Evolutionary conservation across 2,329 filamentous ascomycete species (phyloP).

Genomic region (Stachybotrys echinatus): DNA sequence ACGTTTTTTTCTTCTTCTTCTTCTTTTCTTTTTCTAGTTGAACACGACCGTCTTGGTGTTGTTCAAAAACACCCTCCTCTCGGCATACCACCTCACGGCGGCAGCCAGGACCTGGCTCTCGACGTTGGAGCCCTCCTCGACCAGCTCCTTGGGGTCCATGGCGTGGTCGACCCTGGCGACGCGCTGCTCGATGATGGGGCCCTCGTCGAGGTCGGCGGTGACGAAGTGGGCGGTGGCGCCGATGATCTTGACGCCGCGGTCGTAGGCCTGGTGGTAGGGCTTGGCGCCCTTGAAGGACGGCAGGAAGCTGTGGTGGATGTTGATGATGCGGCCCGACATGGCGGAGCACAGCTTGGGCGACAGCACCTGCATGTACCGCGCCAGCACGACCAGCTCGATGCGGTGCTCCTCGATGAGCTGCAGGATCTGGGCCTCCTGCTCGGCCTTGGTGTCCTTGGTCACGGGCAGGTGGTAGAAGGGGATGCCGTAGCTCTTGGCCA

Average conservation of each 20-base stretch:
- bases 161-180: constrained; percentile 72
- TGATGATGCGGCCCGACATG: constrained; percentile 86
- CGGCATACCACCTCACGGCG: constrained; percentile 79
- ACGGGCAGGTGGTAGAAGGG: constrained; percentile 79
- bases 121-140: constrained; percentile 76
- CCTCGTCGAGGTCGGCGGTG: constrained; percentile 79
- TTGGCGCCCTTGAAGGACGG: constrained; percentile 84
- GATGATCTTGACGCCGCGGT: constrained; percentile 83
- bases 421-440: constrained; percentile 68
- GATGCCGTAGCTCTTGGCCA: constrained; percentile 70
- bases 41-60: constrained; percentile 78
- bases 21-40: constrained; percentile 21
- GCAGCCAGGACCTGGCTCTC: constrained; percentile 78
- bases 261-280: constrained; percentile 83
- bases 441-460: constrained; percentile 67
- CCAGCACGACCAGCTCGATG: constrained; percentile 75
- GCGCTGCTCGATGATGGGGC: constrained; percentile 83
- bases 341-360: constrained; percentile 67
- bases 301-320: constrained; percentile 85
- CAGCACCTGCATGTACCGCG: constrained; percentile 84
- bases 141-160: constrained; percentile 69
- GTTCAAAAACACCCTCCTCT: constrained; percentile 73
- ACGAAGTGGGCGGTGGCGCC: constrained; percentile 84
- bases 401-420: constrained; percentile 63
- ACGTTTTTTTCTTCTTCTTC: background rate